Evolutionary conservation across 2,329 filamentous ascomycete species (phyloP), one percentile per base, ranked within the genome.

Genomic region (Alternaria sp.): DNA sequence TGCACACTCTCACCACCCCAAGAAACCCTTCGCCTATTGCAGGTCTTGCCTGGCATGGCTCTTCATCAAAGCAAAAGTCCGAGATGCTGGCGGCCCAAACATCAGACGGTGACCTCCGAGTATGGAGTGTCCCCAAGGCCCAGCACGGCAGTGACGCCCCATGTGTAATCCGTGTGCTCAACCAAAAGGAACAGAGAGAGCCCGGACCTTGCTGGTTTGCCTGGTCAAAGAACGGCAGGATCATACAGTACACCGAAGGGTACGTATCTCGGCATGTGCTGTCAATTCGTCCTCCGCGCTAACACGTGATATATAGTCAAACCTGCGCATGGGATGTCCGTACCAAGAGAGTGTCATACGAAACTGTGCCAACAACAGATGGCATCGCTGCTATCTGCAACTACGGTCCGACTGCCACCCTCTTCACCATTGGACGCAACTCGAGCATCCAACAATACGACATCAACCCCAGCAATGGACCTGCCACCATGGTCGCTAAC

Each of bases 71-170:
- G 69, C 94, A 97, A 80, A 97, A 97, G 81, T 97, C 96, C 1
- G 95, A 98, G 75, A 99, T 99, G 96, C 84, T 99, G 73, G 95
- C 95, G 1, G 92, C 93, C 9, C 95, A 98, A 81, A 96, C 93
- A 4, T 87, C 91, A 55, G 94, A 97, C 76, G 95, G 96, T 19
- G 95, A 99, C 76, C 83, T 99, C 49, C 88, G 94, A 70, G 94
- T 99, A 19, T 99, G 96, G 96, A 99, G 96, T 75, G 91, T 99
- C 57, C 89, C 95, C 19, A 99, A 98, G 80, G 87, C 87, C 63
- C 84, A 90, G 78, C 85, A 89, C 77, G 81, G 87, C 72, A 81
- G 86, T 72, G 88, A 97, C 70, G 86, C 90, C 17, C 94, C 94
- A 36, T 95, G 94, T 74, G 91, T 97, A 8, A 96, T 98, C 63